Percentiles rank a stretch among this genome's conserved stretches.
Conservation (phyloP, 495 filamentous ascomycete genomes). For the Tirmania nivea region DNA sequence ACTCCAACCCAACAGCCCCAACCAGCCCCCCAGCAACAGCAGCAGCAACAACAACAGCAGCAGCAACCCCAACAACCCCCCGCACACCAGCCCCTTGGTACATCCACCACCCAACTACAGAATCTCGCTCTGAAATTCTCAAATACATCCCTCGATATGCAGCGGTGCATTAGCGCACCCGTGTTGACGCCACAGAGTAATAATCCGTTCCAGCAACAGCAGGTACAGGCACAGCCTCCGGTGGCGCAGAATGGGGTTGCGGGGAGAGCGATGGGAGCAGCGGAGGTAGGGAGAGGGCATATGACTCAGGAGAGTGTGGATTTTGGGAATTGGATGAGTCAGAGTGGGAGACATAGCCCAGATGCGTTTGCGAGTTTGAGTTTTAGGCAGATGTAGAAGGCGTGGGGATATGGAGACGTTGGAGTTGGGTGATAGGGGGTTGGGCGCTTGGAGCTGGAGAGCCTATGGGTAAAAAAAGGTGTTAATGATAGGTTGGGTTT, state of each 20-base stretch:
- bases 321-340: conserved; percentile 43
- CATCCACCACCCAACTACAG: too few species aligned
- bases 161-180: not conserved
- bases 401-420: not conserved
- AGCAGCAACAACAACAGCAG: conserved; percentile 1
- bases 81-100: too few species aligned
- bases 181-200: conserved; percentile 14
- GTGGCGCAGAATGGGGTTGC: conserved; percentile 4
- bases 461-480: too few species aligned
- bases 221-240: conserved; percentile 2
- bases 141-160: too few species aligned
- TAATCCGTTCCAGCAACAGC: conserved; percentile 12
- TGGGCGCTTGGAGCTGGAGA: too few species aligned
- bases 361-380: conserved; percentile 95
- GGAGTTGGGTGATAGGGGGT: not conserved
- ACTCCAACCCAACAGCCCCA: conserved; percentile 16
- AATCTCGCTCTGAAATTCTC: too few species aligned
- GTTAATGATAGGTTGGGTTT: too few species aligned
- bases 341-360: conserved; percentile 69
- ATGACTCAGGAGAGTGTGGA: conserved; percentile 80
- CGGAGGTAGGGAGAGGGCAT: conserved; percentile 27
- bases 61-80: not conserved
- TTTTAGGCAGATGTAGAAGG: conserved; percentile 13
- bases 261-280: not conserved
- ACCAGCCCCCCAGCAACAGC: conserved; percentile 19